Base-by-base conservation (phyloP, 345 rosid species). In the Erucastrum elatum region DNA sequence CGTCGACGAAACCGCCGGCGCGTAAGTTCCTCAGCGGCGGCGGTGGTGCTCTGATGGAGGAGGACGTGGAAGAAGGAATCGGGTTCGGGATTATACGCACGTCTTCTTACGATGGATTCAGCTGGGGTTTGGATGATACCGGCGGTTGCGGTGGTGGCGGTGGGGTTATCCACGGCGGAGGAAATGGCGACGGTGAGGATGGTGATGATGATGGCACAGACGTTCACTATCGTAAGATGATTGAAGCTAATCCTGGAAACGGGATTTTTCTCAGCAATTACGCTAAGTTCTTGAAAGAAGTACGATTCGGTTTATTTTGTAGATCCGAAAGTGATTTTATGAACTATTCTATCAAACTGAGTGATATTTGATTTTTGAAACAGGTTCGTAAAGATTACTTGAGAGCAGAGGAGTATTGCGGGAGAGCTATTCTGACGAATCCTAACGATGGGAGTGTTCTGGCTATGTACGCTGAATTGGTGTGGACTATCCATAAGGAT, bases 221-320 rank as follows among this genome's bases (percentile, higher is more conserved):
- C 31, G 65, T 74, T 70, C 91, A 85, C 53, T 92, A 95, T 81
- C 91, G 76, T 75, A 90, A 77, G 76, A 89, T 95, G 97, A 89
- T 92, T 60, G 91, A 91, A 66, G 97, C 91, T 0, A 85, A 95
- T 83, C 99, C 99, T 55, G 90, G 87, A 72, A 92, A 92, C 33
- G 66, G 89, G 4, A 88, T 95, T 62, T 80, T 95, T 69, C 94
- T 95, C 11, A 79, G 91, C 73, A 92, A 92, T 76, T 95, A 95
- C 68, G 98, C 98, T 2, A 90, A 73, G 75, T 95, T 87, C 83
- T 84, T 94, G 89, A 94, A 91, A 80, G 97, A 94, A 94, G 97
- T 0, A 6, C 15, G n/a, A 1, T 39, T 44, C 13, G 6, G 16
- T 49, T 49, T 13, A 1, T 34, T 12, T 13, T 12, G 0, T 44